Evolutionary conservation across 129 eudicot species (phyloP).

Genomic region (Flaveria brownii): DNA sequence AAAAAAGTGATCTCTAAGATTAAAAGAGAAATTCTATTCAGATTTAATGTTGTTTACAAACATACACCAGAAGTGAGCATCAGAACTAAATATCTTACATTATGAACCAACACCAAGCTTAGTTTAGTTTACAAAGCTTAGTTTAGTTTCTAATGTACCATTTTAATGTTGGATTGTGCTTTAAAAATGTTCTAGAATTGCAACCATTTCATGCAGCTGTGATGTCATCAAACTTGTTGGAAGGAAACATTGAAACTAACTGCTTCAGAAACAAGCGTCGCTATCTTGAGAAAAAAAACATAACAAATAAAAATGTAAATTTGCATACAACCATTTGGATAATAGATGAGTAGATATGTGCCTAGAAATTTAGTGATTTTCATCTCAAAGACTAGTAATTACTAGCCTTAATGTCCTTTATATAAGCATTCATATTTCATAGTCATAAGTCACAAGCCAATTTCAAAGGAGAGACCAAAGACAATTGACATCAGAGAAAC

Average conservation of each 20-base stretch:
- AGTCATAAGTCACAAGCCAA: not conserved
- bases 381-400: not conserved
- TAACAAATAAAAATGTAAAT: not conserved
- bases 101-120: not conserved
- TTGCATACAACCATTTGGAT: not conserved
- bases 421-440: not conserved
- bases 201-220: not conserved
- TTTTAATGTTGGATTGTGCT: not conserved
- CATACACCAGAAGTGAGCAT: not conserved
- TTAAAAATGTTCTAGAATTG: not conserved
- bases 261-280: constrained; percentile 7
- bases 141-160: not conserved
- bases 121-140: not conserved
- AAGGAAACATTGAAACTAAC: not conserved
- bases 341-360: not conserved
- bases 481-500: not conserved
- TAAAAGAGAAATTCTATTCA: not conserved
- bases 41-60: not conserved
- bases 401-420: not conserved
- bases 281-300: not conserved
- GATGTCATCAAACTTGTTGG: not conserved
- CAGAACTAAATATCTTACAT: not conserved
- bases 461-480: not conserved
- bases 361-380: constrained; percentile 5
- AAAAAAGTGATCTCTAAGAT: not conserved